These are phyloP conservation scores for Mucor lusitanicus DNA, from an alignment of 371 early-diverging fungal species.

Conservation along the genomic window DNA sequence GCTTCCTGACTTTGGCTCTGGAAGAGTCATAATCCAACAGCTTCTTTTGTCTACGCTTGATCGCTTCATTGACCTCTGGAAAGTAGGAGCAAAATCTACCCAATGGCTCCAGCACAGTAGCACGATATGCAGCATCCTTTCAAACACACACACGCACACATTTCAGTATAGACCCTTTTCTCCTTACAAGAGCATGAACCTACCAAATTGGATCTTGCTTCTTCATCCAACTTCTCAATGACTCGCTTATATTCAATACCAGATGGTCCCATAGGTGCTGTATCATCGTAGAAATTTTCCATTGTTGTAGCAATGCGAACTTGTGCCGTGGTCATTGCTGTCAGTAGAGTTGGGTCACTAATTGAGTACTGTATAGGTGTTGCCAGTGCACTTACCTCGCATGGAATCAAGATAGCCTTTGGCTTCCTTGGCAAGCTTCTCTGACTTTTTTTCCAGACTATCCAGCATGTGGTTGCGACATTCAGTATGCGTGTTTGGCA, in stretches of 20 bases:
- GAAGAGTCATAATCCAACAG: constrained; percentile 87
- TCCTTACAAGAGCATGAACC: neutral
- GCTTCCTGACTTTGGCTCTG: constrained; percentile 72
- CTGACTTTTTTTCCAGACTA: constrained; percentile 86
- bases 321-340: constrained; percentile 86
- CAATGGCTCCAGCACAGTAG: constrained; percentile 88
- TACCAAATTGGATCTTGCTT: constrained; percentile 75
- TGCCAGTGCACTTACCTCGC: constrained; percentile 52
- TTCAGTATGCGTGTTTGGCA: neutral
- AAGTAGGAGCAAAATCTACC: constrained; percentile 84
- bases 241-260: constrained; percentile 75
- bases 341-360: neutral
- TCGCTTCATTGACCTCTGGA: constrained; percentile 91
- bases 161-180: neutral
- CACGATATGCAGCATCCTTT: constrained; percentile 77
- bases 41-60: constrained; percentile 86
- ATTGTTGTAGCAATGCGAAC: constrained; percentile 78
- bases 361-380: no score
- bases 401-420: constrained; percentile 91
- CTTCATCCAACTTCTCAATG: constrained; percentile 79
- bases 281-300: constrained; percentile 68
- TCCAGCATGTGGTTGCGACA: no score
- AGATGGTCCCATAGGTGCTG: constrained; percentile 39
- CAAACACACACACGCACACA: no score
- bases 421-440: constrained; percentile 88